Conservation (phyloP, 2,329 filamentous ascomycete genomes). For the Sporothrix curviconia region DNA sequence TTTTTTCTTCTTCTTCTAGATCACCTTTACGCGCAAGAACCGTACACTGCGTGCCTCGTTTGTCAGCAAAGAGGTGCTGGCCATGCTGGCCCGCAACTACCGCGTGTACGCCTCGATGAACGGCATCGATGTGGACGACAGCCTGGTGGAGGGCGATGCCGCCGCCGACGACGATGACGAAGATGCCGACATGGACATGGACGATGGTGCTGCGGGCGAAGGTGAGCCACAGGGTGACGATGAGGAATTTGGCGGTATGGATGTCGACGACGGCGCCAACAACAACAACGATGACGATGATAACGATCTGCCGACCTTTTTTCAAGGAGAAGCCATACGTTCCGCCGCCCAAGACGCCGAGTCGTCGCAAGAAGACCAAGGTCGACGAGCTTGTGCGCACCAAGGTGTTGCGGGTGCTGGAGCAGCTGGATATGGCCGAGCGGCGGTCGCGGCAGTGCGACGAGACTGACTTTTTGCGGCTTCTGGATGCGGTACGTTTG, state of each 20-base stretch:
- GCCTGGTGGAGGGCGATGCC: conserved; percentile 38
- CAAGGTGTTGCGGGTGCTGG: conserved; percentile 80
- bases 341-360: conserved; percentile 50
- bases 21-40: conserved; percentile 81
- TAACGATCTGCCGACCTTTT: conserved; percentile 73
- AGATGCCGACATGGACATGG: conserved; percentile 41
- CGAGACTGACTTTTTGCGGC: conserved; percentile 81
- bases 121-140: conserved; percentile 70
- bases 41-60: conserved; percentile 76
- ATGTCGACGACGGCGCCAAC: conserved; percentile 36
- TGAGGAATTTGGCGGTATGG: conserved; percentile 58
- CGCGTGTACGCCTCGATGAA: conserved; percentile 85
- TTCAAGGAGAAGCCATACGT: conserved; percentile 59
- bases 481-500: conserved; percentile 55
- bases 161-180: conserved; percentile 39
- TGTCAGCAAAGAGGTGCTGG: conserved; percentile 71
- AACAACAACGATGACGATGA: conserved; percentile 47
- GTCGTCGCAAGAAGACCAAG: conserved; percentile 70
- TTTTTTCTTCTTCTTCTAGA: conserved; percentile 50
- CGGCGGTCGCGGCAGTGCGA: conserved; percentile 81
- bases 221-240: conserved; percentile 39
- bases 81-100: conserved; percentile 82
- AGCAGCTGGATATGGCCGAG: conserved; percentile 73
- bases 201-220: conserved; percentile 44
- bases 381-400: conserved; percentile 74